Percentiles rank a stretch among this genome's conserved stretches.
These are phyloP conservation scores for Moricandia arvensis DNA, from an alignment of 345 rosid species.

Conservation along the genomic window DNA sequence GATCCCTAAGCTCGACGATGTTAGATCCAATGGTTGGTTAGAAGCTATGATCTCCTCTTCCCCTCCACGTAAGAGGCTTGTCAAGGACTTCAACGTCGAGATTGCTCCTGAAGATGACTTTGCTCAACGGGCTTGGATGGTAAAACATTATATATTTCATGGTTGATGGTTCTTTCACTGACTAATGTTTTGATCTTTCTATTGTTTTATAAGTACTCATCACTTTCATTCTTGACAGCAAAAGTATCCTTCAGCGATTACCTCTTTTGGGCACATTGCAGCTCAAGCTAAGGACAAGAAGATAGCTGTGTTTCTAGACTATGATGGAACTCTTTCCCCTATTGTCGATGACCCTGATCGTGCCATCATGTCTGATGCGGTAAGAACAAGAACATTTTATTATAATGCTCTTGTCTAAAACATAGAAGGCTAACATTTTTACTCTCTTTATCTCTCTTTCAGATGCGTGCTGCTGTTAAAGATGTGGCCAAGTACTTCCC, in stretches of 20 bases:
- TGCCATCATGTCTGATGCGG: slow-evolving; percentile 77
- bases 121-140: slow-evolving; percentile 76
- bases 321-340: slow-evolving; percentile 98
- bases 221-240: slow-evolving; percentile 43
- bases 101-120: slow-evolving; percentile 62
- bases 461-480: slow-evolving; percentile 95
- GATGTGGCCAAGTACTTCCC: slow-evolving; percentile 73
- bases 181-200: not conserved
- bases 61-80: slow-evolving; percentile 82
- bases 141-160: slow-evolving; percentile 27
- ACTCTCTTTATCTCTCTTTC: slow-evolving; percentile 4
- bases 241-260: slow-evolving; percentile 86
- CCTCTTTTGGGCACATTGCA: slow-evolving; percentile 55
- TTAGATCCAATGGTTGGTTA: slow-evolving; percentile 83
- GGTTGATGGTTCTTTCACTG: not conserved
- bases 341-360: slow-evolving; percentile 93
- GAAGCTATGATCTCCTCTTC: slow-evolving; percentile 96
- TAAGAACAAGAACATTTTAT: slow-evolving; percentile 36
- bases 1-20: slow-evolving; percentile 77
- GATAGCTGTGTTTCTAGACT: slow-evolving; percentile 83
- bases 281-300: slow-evolving; percentile 67
- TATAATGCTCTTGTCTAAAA: not conserved
- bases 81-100: slow-evolving; percentile 56
- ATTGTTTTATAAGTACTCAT: not conserved
- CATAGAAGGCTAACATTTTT: not conserved